Percentiles rank a stretch among this genome's conserved stretches.
Evolutionary conservation across 2,329 filamentous ascomycete species (phyloP).

Genomic region (Plectosphaerella sp.): DNA sequence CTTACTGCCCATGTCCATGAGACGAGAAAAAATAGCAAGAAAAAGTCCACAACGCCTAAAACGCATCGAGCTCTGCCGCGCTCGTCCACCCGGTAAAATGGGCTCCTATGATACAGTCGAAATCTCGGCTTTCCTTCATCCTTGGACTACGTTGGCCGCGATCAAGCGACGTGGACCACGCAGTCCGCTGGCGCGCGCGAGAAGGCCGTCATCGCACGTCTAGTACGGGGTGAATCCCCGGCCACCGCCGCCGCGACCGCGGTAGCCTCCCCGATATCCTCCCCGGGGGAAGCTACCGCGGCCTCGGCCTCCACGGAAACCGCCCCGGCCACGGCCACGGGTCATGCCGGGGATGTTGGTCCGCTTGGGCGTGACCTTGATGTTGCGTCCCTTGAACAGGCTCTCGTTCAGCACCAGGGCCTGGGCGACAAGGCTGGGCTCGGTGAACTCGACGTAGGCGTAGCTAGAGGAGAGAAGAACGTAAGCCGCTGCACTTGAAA

Average conservation of each 20-base stretch:
- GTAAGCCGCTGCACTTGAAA: background rate
- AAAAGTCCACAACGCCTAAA: background rate
- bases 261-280: slow-evolving; percentile 64
- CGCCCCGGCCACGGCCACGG: slow-evolving; percentile 65
- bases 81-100: background rate
- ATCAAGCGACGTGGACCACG: too few relatives aligned
- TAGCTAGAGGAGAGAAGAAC: slow-evolving; percentile 56
- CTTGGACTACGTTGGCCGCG: too few relatives aligned
- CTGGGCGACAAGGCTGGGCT: slow-evolving; percentile 87
- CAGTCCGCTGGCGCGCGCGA: too few relatives aligned
- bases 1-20: too few relatives aligned
- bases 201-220: slow-evolving; percentile 5
- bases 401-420: slow-evolving; percentile 95
- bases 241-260: slow-evolving; percentile 60
- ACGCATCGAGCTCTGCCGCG: background rate
- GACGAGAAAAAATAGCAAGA: too few relatives aligned
- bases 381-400: slow-evolving; percentile 86
- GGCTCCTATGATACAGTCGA: slow-evolving; percentile 10
- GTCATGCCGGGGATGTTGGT: slow-evolving; percentile 96
- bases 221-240: slow-evolving; percentile 64
- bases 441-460: slow-evolving; percentile 97
- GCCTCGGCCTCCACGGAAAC: slow-evolving; percentile 43
- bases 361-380: slow-evolving; percentile 93
- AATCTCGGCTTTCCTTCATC: background rate
- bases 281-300: slow-evolving; percentile 53